phyloP scores from a whole-genome alignment of 148 eudicot genomes.

The Chenopodium berlandieri region DNA sequence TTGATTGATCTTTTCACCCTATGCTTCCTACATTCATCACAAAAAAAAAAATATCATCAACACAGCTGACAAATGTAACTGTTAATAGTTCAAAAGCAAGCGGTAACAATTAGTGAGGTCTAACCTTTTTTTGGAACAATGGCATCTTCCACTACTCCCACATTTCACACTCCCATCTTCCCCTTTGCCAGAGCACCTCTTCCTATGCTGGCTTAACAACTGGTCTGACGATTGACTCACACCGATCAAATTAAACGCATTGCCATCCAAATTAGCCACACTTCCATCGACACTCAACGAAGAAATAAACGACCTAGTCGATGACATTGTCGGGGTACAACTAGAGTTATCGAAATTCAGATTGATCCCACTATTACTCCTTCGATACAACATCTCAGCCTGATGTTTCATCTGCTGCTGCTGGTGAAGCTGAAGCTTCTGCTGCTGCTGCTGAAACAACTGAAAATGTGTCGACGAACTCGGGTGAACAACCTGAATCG shows the following conservation, averaged over 20 bases:
- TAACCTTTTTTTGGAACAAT: conserved; percentile 94
- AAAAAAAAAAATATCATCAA: conserved; percentile 11
- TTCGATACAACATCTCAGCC: conserved; percentile 55
- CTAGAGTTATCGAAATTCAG: conserved; percentile 65
- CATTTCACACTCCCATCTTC: conserved; percentile 78
- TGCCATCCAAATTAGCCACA: conserved; percentile 60
- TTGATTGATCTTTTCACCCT: conserved; percentile 87
- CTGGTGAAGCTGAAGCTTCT: conserved; percentile 48
- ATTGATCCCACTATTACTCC: conserved; percentile 65
- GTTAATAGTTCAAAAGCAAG: conserved; percentile 10
- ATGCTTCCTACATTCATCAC: conserved; percentile 54
- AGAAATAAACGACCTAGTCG: conserved; percentile 75
- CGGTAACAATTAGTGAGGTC: conserved; percentile 5
- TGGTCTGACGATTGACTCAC: conserved; percentile 55
- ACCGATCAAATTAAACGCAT: conserved; percentile 55
- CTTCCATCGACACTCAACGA: conserved; percentile 85
- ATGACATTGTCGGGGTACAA: conserved; percentile 71
- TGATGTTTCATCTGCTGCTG: conserved; percentile 56
- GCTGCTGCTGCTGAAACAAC: conserved; percentile 40
- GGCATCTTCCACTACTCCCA: conserved; percentile 68
- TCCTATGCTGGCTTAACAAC: conserved; percentile 45
- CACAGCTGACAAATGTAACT: neutral
- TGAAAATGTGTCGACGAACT: conserved; percentile 31
- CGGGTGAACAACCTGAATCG: conserved; percentile 45
- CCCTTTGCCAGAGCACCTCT: conserved; percentile 59